Percentiles rank a stretch among this genome's conserved stretches.
Evolutionary conservation across 768 basidiomycete species (phyloP).

Genomic region (Trametes villosa): DNA sequence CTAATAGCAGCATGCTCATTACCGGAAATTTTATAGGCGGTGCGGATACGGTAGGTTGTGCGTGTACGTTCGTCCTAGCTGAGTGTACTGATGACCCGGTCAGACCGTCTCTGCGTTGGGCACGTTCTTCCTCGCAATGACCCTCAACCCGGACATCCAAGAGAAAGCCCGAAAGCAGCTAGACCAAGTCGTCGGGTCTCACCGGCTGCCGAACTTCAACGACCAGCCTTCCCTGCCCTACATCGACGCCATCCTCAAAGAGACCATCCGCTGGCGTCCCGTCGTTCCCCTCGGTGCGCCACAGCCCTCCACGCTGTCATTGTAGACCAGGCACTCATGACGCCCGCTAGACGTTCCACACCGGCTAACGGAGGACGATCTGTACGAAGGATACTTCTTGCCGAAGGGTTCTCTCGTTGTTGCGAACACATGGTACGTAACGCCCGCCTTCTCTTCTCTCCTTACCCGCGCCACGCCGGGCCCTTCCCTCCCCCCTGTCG

Average conservation of each 20-base stretch:
- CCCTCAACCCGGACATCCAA: conserved; percentile 39
- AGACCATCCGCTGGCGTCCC: conserved; percentile 41
- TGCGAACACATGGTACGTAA: conserved; percentile 19
- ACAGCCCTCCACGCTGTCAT: not conserved
- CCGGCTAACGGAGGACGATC: conserved; percentile 29
- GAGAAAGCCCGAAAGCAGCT: conserved; percentile 33
- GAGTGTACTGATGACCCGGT: not conserved
- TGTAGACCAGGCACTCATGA: not conserved
- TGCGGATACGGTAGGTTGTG: conserved; percentile 10
- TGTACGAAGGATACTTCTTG: conserved; percentile 28
- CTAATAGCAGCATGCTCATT: not conserved
- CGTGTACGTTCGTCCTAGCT: too few relatives aligned
- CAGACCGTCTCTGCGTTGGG: conserved; percentile 36
- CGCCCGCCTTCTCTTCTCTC: not conserved
- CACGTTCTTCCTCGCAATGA: conserved; percentile 44
- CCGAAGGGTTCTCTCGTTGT: conserved; percentile 23
- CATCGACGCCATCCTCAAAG: conserved; percentile 29
- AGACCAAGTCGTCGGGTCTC: conserved; percentile 32
- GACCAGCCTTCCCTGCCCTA: conserved; percentile 32
- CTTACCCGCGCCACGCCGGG: not conserved
- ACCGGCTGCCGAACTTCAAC: conserved; percentile 32
- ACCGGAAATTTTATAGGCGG: not conserved
- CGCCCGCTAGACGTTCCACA: conserved; percentile 24
- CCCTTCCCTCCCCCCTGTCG: too few relatives aligned
- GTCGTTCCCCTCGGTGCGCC: conserved; percentile 37